Evolutionary conservation across 768 basidiomycete genomes (phyloP), one percentile per base, ranked within the genome.

Genomic region (Lactarius evosmus): DNA sequence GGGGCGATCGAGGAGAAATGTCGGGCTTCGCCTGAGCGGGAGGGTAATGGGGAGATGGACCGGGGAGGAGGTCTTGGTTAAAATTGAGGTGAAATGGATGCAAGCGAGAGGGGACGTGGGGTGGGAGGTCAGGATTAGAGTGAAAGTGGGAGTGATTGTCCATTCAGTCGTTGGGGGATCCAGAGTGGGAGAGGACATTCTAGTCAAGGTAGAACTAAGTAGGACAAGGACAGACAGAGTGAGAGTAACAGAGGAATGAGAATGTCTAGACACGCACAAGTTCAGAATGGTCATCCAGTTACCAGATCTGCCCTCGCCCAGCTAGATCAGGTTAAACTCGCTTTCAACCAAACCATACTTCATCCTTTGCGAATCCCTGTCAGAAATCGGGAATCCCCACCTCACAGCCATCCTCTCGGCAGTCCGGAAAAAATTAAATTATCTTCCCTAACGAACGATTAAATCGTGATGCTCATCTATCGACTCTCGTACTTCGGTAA

Each of bases 291-390:
- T 2, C 36, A 11, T 49, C 7, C 7, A 0, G 56, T 60, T 50
- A 14, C 63, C 53, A 60, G 53, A 59, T 63, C 58, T 52, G 53
- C 22, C 51, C 19, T 27, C 11, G 7, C 33, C 33, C 46, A 36
- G 52, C 62, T 63, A 46, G 62, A 64, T 64, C 63, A 60, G 63
- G 63, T 59, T 64, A 64, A 64, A 64, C 58, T 50, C 58, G 60
- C 53, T 16, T 58, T 46, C 32, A 49, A 33, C 57, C 30, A 54
- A 34, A 25, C 52, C 50, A 52, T 52, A 52, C 62, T 54, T 52
- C 62, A 63, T 63, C 51, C 62, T 57, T 60, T 60, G 63, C 63
- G 63, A 64, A 64, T 64, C 63, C 29, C 63, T 64, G 63, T 64
- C 63, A 64, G 63, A 64, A 58, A 64, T 55, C 63, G 63, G 63